Conservation (phyloP, 2,329 filamentous ascomycete genomes). For the Penicillium thymicola region DNA sequence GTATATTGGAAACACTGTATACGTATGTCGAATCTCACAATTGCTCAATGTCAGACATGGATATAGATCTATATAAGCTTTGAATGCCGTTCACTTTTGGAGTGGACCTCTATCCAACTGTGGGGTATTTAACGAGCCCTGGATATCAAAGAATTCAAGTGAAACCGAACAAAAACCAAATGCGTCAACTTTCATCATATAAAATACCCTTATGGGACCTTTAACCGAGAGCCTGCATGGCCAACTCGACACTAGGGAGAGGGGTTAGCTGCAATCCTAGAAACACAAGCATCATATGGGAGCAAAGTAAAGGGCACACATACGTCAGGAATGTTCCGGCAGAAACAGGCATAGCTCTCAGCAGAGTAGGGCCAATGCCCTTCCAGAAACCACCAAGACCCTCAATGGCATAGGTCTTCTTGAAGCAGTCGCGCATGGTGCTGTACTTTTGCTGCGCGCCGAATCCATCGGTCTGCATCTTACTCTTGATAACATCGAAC, state of each 20-base stretch:
- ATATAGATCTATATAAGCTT: not conserved
- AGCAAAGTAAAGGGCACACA: slow-evolving; percentile 18
- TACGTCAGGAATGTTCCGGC: slow-evolving; percentile 93
- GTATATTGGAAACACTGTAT: not conserved
- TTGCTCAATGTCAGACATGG: not conserved
- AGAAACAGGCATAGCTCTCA: slow-evolving; percentile 95
- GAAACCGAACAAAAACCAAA: slow-evolving; percentile 7
- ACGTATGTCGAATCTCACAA: not conserved
- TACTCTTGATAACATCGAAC: slow-evolving; percentile 97
- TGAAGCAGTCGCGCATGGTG: slow-evolving; percentile 86
- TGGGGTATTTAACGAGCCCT: slow-evolving; percentile 9
- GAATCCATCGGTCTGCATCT: slow-evolving; percentile 98
- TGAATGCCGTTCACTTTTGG: slow-evolving; percentile 4
- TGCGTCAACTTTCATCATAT: slow-evolving; percentile 11
- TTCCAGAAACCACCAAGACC: slow-evolving; percentile 88
- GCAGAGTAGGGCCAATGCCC: slow-evolving; percentile 81
- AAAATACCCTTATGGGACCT: not conserved
- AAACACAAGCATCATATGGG: not conserved
- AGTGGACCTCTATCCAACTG: slow-evolving; percentile 4
- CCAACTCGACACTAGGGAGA: slow-evolving; percentile 42
- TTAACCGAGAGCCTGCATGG: slow-evolving; percentile 47
- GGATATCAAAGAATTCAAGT: slow-evolving; percentile 22
- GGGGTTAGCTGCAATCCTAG: slow-evolving; percentile 8
- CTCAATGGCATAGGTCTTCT: slow-evolving; percentile 72
- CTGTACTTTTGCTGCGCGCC: slow-evolving; percentile 67